Base-by-base conservation (phyloP, 2,329 filamentous ascomycete species). In the Ophiocordyceps camponoti-leonardi region DNA sequence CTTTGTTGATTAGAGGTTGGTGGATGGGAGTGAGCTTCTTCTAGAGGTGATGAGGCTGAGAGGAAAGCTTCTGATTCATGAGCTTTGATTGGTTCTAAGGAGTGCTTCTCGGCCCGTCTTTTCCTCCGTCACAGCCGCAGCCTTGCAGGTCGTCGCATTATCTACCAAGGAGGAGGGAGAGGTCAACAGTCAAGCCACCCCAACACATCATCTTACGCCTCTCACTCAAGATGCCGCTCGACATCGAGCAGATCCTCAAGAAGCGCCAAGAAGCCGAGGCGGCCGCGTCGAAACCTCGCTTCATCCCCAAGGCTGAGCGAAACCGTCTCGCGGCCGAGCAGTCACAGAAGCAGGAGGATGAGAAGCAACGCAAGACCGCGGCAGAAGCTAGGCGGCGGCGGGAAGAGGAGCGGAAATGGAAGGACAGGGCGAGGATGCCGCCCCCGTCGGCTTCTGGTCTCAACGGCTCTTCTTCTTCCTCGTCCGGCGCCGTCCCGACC, bases 181-280 rank as follows among this genome's bases (percentile, higher is more conserved):
- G 6, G n/a, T 5, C 11, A 14, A 4, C 14, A 37, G 14, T 37
- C 33, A 18, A 14, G 33, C 6, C 14, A 16, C 4, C n/a, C 13
- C 33, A 6, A 16, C 4, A 16, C 12, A 5, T 33, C 5, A 5
- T 4, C 11, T 13, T 16, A 16, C 31, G 4, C 31, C 5, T n/a
- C 14, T n/a, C 14, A 16, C 12, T 14, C 5, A 53, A 22, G 13
- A 65, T 65, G 63, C 62, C 63, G 46, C 67, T 94, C 43, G 88
- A 86, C 58, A 81, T 94, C 47, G 87, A 94, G 62, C 84, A 94
- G 54, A 73, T 94, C 5, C 65, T 94, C 20, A 77, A 79, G 52
- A 83, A 88, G 65, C 93, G 93, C 70, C 85, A 83, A 58, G 86
- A 85, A 49, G 82, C 84, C 26, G 86, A 92, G 63, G 83, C 83